Conservation (phyloP, 2,329 filamentous ascomycete species). For the Penicillium digitatum region DNA sequence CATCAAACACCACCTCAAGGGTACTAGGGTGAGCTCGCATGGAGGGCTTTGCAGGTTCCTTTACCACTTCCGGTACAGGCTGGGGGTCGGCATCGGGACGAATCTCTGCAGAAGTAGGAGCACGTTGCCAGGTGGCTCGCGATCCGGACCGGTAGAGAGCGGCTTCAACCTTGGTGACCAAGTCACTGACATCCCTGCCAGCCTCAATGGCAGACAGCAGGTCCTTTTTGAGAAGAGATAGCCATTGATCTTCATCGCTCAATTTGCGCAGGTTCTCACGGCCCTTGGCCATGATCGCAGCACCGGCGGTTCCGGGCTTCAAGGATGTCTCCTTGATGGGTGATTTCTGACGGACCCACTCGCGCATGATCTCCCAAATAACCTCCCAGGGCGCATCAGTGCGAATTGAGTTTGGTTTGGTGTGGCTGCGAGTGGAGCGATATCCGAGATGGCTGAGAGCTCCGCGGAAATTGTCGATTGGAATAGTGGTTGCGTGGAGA, state of each 20-base stretch:
- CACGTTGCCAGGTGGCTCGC: slow-evolving; percentile 17
- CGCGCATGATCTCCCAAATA: slow-evolving; percentile 88
- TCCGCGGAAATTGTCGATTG: slow-evolving; percentile 74
- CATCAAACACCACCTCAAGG: slow-evolving; percentile 71
- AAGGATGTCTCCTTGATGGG: slow-evolving; percentile 72
- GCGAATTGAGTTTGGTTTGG: slow-evolving; percentile 83
- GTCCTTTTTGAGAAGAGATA: slow-evolving; percentile 36
- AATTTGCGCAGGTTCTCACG: slow-evolving; percentile 33
- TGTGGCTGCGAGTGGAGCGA: slow-evolving; percentile 77
- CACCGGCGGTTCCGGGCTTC: slow-evolving; percentile 66
- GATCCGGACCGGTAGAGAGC: slow-evolving; percentile 40
- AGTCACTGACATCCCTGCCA: slow-evolving; percentile 35
- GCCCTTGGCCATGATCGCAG: slow-evolving; percentile 58
- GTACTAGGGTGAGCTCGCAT: slow-evolving; percentile 34
- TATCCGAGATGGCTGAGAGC: slow-evolving; percentile 80
- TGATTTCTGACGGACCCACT: slow-evolving; percentile 78
- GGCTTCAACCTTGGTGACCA: slow-evolving; percentile 44
- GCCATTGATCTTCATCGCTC: slow-evolving; percentile 30
- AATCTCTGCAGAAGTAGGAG: not conserved
- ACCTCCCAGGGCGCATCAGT: slow-evolving; percentile 88
- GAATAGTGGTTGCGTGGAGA: slow-evolving; percentile 73
- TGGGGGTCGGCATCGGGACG: not conserved
- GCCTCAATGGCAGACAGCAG: slow-evolving; percentile 33
- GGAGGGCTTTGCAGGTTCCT: slow-evolving; percentile 7
- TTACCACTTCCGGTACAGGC: not conserved